Evolutionary conservation across 2,329 filamentous ascomycete genomes (phyloP).

Genomic region (Talaromyces sp.): DNA sequence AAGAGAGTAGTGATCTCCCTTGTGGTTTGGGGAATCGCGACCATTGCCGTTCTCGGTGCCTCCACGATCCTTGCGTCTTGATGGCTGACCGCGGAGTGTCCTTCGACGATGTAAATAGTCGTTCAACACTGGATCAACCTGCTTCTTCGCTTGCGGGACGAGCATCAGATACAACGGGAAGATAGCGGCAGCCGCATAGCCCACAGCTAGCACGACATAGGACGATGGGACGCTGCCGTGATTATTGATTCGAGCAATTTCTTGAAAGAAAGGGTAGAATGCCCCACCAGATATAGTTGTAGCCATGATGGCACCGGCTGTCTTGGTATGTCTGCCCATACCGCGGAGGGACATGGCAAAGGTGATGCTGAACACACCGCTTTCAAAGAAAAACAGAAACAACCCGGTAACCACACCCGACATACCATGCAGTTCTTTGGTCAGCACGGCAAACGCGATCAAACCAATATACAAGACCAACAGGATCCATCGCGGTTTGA

Average conservation of each 20-base stretch:
- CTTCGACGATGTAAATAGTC: slow-evolving; percentile 10
- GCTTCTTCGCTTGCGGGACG: slow-evolving; percentile 45
- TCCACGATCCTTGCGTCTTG: slow-evolving; percentile 15
- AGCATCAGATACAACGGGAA: slow-evolving; percentile 56
- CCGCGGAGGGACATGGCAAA: slow-evolving; percentile 59
- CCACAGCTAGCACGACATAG: slow-evolving; percentile 53
- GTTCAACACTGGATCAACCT: slow-evolving; percentile 49
- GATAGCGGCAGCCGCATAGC: slow-evolving; percentile 50
- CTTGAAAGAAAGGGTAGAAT: slow-evolving; percentile 55
- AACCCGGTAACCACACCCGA: slow-evolving; percentile 49
- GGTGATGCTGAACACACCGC: slow-evolving; percentile 58
- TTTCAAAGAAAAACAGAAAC: slow-evolving; percentile 59
- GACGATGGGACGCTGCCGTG: slow-evolving; percentile 44
- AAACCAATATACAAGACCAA: slow-evolving; percentile 52
- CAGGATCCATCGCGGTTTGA: slow-evolving; percentile 59
- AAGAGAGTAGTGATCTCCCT: slow-evolving; percentile 12
- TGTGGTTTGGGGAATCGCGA: not conserved
- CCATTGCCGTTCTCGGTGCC: not conserved
- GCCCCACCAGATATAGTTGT: slow-evolving; percentile 54
- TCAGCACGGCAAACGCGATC: slow-evolving; percentile 51
- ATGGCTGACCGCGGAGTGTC: slow-evolving; percentile 2
- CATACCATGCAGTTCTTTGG: slow-evolving; percentile 48
- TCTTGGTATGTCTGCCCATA: slow-evolving; percentile 57
- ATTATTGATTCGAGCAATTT: slow-evolving; percentile 40
- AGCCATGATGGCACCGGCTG: slow-evolving; percentile 53